Evolutionary conservation across 495 filamentous ascomycete genomes (phyloP), one percentile per base, ranked within the genome.

Genomic region (Xylaria castorea): DNA sequence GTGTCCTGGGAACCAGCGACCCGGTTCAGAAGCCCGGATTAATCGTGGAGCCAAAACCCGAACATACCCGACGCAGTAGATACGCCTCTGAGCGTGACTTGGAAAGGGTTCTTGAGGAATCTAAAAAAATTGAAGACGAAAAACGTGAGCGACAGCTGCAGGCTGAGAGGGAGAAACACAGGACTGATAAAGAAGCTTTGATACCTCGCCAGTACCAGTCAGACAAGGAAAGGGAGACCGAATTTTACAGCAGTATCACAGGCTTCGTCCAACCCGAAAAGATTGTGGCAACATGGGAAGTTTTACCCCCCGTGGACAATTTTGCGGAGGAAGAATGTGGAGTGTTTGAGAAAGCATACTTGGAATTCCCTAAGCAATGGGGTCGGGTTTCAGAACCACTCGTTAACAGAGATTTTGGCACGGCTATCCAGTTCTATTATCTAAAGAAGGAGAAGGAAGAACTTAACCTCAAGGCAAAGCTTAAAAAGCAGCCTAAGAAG

Each of bases 371-470:
- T 0, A 99, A 99, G 87, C 92, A 93, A 79, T 99, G 94, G 92
- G 92, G 93, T 60, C 92, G 92, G 77, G 94, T 99, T 68, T 93
- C 95, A 3, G 90, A 92, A 32, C 85, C 87, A 30, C 79, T 97
- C 16, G 87, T 90, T 14, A 85, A 87, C 27, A 91, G 95, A 22
- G 90, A 91, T 74, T 96, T 92, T 81, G 90, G 92, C 74, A 90
- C 94, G 62, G 97, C 93, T 78, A 98, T 99, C 74, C 87, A 94
- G 74, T 97, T 98, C 80, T 98, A 99, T 80, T 99, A 99, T 80
- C 88, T 94, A 73, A 97, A 92, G 69, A 97, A 97, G 80, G 92
- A 93, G 81, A 99, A 99, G 81, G 90, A 92, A 76, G 88, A 90
- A 70, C 89, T 90, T 32, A 94, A 93, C 70, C 95, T 97, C 76